Evolutionary conservation across 768 basidiomycete species (phyloP), one percentile per base, ranked within the genome.

Genomic region (Amanita jacksonii): DNA sequence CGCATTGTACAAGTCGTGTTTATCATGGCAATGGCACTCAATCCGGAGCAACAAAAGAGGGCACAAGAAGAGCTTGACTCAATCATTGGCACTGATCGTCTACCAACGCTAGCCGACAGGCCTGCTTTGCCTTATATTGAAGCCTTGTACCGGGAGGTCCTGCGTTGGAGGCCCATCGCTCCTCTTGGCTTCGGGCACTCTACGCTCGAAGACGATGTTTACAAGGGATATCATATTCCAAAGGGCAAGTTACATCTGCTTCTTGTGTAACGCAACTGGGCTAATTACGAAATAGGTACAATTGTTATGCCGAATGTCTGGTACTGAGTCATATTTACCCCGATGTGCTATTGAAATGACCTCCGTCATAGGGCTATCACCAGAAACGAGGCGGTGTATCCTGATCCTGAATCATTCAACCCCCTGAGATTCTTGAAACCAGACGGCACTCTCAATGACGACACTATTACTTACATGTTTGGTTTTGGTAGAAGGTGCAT

Each of bases 181-280:
- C 47, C 49, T 18, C 34, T 54, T 2, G 48, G 50, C 49, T 18
- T 32, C 38, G 32, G 10, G 13, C 33, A 28, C 3, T 42, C 12
- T 24, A 31, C 8, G 6, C 8, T 16, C 20, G 9, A 15, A 24
- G 23, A 35, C 5, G 63, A 63, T 40, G 51, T 60, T 5, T 63
- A 57, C 38, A 57, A 54, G 23, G 62, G 58, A 3, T 61, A 60
- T 45, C 57, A 41, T 23, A 54, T 64, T 9, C 63, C 63, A 10
- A 64, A 64, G 38, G 37, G 37, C 22, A 38, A 6, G 27, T n/a
- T n/a, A n/a, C n/a, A 28, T 23, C 4, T 38, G 4, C 6, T 20
- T 13, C 22, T 9, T 37, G 6, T 20, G 22, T 5, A 23, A n/a
- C n/a, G n/a, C 20, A 38, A 20, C 13, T 13, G 12, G 22, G 8